These are phyloP conservation scores for Punctularia strigosozonata DNA, from an alignment of 768 basidiomycete genomes.

Conservation along the genomic window DNA sequence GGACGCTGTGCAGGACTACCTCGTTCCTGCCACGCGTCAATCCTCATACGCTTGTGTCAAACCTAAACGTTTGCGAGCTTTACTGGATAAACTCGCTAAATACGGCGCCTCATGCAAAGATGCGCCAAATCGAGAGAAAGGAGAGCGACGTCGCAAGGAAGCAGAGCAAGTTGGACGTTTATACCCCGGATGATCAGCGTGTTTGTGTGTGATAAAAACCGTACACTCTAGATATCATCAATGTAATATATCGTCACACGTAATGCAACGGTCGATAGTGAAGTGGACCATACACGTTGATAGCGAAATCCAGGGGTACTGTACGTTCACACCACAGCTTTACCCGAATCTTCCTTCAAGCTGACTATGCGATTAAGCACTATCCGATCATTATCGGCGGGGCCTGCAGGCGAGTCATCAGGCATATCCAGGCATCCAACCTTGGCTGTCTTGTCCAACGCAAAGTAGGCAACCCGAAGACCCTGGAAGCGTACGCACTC, in stretches of 20 bases:
- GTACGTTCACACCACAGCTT: too few relatives aligned
- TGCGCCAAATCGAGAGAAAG: conserved; percentile 44
- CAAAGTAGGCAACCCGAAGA: conserved; percentile 89
- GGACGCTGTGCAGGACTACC: conserved; percentile 68
- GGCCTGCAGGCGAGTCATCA: conserved; percentile 26
- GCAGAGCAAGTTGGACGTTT: conserved; percentile 67
- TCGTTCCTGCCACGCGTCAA: conserved; percentile 60
- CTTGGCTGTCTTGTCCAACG: conserved; percentile 78
- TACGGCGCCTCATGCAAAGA: conserved; percentile 57
- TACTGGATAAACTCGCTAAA: conserved; percentile 71
- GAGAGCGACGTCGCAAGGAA: conserved; percentile 64
- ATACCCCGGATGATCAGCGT: conserved; percentile 60
- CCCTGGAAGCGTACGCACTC: conserved; percentile 97
- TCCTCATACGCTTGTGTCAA: conserved; percentile 54
- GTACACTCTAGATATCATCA: too few relatives aligned
- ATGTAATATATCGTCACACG: conserved; percentile 14
- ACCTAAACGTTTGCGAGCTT: conserved; percentile 56
- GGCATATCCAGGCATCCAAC: conserved; percentile 52
- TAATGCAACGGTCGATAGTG: conserved; percentile 30
- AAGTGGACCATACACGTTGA: too few relatives aligned
- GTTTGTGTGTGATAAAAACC: too few relatives aligned
- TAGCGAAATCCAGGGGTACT: too few relatives aligned
- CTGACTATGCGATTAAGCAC: conserved; percentile 89
- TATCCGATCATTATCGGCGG: conserved; percentile 63
- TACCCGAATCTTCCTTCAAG: conserved; percentile 89